Base-by-base conservation (phyloP, 768 basidiomycete genomes). In the Rhodotorula kratochvilovae region DNA sequence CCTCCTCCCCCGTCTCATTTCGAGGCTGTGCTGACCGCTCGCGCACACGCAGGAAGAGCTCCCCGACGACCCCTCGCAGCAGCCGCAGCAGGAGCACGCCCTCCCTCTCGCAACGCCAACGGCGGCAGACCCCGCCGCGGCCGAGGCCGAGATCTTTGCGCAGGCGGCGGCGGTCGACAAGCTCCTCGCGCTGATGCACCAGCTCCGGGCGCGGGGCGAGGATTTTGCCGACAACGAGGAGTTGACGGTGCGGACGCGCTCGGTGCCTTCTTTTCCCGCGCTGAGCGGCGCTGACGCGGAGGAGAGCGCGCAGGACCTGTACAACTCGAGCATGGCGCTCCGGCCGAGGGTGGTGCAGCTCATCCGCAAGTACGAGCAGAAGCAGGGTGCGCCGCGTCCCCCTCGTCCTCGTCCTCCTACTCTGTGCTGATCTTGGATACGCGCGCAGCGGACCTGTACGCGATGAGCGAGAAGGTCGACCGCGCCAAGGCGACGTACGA, bases 331-430 rank as follows among this genome's bases (percentile, higher is more conserved):
- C 77, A 93, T 98, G 88, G 85, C 88, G 7, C 81, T 96, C 51
- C 85, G 94, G 56, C 93, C 93, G 13, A 94, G 92, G 84, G 95
- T 98, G 73, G 93, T 96, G 71, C 92, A 93, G 78, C 81, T 98
- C 64, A 96, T 97, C 72, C 92, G 96, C 79, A 96, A 93, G 82
- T 97, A 97, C 79, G 92, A 89, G 76, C 92, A 95, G 83, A 96
- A 97, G 82, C 85, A 92, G 81, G 85, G 84, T 86, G 64, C 63
- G 81, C 50, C n/a, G 54, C 13, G n/a, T 27, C 45, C 72, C 60
- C 43, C 46, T 65, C 33, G 1, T 33, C 66, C 25, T 46, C 35
- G 21, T 15, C 27, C 64, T 25, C 31, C n/a, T n/a, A n/a, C 13
- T 19, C 25, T 56, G 39, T 27, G 57, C 8, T 43, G 29, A n/a